Evolutionary conservation across 345 rosid species (phyloP).

Genomic region (Combretum micranthum): DNA sequence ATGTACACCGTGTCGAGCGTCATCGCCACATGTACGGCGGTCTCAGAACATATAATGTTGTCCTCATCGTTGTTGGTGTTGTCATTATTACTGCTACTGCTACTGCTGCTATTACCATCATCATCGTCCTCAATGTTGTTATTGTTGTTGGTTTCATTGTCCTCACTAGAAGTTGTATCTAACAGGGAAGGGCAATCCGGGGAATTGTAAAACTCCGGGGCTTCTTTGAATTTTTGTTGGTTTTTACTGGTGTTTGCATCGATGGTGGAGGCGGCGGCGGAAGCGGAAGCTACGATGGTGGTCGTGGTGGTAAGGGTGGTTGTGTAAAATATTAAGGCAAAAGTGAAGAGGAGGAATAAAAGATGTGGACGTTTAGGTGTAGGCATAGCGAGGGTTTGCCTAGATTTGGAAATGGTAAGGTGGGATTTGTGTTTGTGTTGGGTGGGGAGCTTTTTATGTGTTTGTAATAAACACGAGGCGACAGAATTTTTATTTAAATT

Average conservation of each 20-base stretch:
- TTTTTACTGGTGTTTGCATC: constrained; percentile 6
- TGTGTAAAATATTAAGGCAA: background rate
- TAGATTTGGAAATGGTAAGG: no score
- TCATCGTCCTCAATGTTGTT: background rate
- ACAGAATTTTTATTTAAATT: no score
- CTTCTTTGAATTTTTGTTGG: constrained; percentile 71
- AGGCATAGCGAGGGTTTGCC: no score
- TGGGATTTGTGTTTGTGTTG: no score
- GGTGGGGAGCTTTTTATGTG: no score
- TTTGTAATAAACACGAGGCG: no score
- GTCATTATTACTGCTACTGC: no score
- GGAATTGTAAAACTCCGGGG: constrained; percentile 86
- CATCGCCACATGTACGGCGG: constrained; percentile 91
- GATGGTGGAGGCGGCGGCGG: constrained; percentile 10
- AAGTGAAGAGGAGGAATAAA: background rate
- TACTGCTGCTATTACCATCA: background rate
- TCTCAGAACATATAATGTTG: constrained; percentile 53
- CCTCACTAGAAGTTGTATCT: background rate
- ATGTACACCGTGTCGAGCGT: constrained; percentile 80
- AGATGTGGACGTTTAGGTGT: background rate
- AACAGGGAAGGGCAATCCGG: constrained; percentile 44
- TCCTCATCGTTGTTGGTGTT: background rate
- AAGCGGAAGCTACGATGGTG: background rate
- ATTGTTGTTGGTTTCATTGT: background rate
- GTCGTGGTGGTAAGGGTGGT: constrained; percentile 8